Evolutionary conservation across 345 rosid genomes (phyloP), one percentile per base, ranked within the genome.

Genomic region (Populus ilicifolia): DNA sequence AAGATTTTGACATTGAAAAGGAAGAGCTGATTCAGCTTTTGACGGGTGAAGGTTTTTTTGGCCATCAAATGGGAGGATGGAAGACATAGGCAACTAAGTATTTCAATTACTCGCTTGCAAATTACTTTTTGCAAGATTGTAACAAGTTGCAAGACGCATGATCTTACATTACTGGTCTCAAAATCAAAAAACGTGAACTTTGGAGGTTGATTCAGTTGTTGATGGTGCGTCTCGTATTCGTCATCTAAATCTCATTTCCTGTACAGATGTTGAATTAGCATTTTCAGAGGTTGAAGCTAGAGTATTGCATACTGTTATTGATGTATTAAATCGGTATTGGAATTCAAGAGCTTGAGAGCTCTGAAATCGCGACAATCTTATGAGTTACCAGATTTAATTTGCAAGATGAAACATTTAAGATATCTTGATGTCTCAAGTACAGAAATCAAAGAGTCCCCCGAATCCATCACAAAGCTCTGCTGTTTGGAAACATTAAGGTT

Each of bases 331-430:
- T 21, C 13, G 5, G n/a, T 39, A 16, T 2, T 13, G 23, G 36
- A 16, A 35, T 46, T 70, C 11, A 70, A 25, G 18, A 70, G 73
- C 17, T 25, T 44, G 73, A 56, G n/a, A 27, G 27, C 38, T 29
- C 38, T 70, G 4, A 46, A 48, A 2, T 29, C 46, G 13, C 13
- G 2, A 5, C 14, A 17, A 25, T 13, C 46, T 30, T 1, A 16
- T 18, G 18, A 25, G 20, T 38, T 79, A 61, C 73, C 80, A 20
- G 2, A 16, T 29, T 66, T 52, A 1, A 78, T 78, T 70, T 78
- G 78, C 11, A 48, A 62, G 25, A 30, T 83, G 69, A 79, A 75
- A 52, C 75, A 72, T 68, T 69, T 83, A n/a, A 66, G 80, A 14
- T 77, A 76, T 23, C 78, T 83, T 23, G 78, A 83, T 14, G 25